Evolutionary conservation across 2,329 filamentous ascomycete genomes (phyloP), one percentile per base, ranked within the genome.

Genomic region (Calonectria hawksworthii): DNA sequence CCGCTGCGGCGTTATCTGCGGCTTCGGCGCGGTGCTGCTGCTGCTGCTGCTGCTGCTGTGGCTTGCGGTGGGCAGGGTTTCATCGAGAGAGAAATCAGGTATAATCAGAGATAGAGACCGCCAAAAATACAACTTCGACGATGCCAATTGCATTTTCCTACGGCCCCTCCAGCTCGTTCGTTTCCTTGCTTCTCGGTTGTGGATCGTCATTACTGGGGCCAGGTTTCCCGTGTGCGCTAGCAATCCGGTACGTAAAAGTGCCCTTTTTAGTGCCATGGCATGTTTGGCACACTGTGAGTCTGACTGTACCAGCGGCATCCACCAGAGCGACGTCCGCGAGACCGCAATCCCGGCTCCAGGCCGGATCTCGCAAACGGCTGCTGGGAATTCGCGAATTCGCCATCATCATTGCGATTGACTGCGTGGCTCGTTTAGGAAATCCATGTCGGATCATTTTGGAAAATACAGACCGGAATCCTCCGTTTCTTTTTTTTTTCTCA

Each of bases 1-100:
- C 61, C 61, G 61, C 41, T n/a, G 41, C 61, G 61, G 61, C 61
- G 61, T 70, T 70, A 70, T 68, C 66, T 54, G 52, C 26, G 66
- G 52, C 26, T 59, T 28, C 34, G 23, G 23, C 23, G 56, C 36
- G 38, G 56, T 21, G 34, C 23, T 28, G 23, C 34, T 41, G 26
- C n/a, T n/a, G n/a, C n/a, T n/a, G n/a, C 32, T 28, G 30, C 34
- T 41, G 34, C 34, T 41, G 16, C 38, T 36, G 36, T 21, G 56
- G 3, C 26, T 16, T 41, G 23, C 34, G 26, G 38, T 34, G 34
- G 9, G 36, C 9, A 30, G n/a, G n/a, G 8, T 21, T 18, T 23
- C 56, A 63, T 63, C 8, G 34, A 28, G 56, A 41, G 9, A 14
- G 23, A 30, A 23, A 41, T 41, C 16, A 18, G 26, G 34, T 21